Percentiles rank a stretch among this genome's conserved stretches.
Conservation (phyloP, 192 early-diverging fungal species). For the Coemansia sp. region DNA sequence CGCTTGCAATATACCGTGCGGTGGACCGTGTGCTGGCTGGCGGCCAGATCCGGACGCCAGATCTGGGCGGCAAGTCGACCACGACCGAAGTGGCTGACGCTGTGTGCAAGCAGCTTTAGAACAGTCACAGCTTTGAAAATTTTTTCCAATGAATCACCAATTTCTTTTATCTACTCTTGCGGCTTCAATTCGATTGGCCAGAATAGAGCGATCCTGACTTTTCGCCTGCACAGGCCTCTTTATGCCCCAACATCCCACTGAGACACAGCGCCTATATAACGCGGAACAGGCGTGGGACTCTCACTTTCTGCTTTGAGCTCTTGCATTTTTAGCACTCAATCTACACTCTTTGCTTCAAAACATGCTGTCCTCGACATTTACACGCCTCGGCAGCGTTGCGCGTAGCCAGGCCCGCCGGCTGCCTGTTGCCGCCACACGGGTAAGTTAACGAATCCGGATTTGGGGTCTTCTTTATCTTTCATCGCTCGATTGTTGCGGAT, state of each 20-base stretch:
- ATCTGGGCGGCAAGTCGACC: slow-evolving; percentile 84
- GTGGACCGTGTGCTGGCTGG: slow-evolving; percentile 78
- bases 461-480: not conserved
- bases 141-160: slow-evolving; percentile 14
- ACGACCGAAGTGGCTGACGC: slow-evolving; percentile 82
- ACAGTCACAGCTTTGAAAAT: not conserved
- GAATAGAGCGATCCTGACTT: slow-evolving; percentile 12
- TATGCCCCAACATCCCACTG: slow-evolving; percentile 5
- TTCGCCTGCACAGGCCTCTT: slow-evolving; percentile 4
- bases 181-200: slow-evolving; percentile 6
- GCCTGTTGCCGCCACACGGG: slow-evolving; percentile 29
- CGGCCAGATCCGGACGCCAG: slow-evolving; percentile 72
- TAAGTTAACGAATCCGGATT: slow-evolving; percentile 21
- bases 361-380: slow-evolving; percentile 38
- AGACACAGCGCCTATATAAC: not conserved
- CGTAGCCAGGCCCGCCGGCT: slow-evolving; percentile 33
- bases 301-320: not conserved
- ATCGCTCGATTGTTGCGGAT: not conserved
- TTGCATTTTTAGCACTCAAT: not conserved
- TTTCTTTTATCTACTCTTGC: not conserved
- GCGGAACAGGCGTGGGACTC: not conserved
- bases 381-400: slow-evolving; percentile 30
- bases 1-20: slow-evolving; percentile 76
- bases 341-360: not conserved
- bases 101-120: slow-evolving; percentile 69